Evolutionary conservation across 208 protist genomes (phyloP), one percentile per base, ranked within the genome.

Genomic region (Crithidia mellificae): DNA sequence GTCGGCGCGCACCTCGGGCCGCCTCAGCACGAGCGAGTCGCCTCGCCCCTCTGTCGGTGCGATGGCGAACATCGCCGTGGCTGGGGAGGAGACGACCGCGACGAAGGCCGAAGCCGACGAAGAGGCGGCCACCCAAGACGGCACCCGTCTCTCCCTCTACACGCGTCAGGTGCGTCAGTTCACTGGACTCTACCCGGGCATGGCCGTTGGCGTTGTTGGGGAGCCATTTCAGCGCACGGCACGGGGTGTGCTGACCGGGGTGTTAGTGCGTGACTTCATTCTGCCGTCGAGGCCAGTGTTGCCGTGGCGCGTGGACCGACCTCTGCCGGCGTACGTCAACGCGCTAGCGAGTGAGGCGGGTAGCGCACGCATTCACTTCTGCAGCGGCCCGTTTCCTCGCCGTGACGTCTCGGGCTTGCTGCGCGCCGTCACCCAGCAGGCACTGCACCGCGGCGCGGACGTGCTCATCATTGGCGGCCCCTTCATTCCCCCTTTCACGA

Each of bases 401-500:
- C 81, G 74, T 19, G 86, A 93, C 34, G 70, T 92, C 17, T 27
- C 25, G 2, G 72, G 59, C 0, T 64, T 96, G 47, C 83, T 93
- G 57, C 71, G 63, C 34, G 52, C 73, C 17, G 82, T 93, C 15
- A 82, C 82, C 14, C 43, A 22, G 4, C 79, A 86, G 49, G 87
- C 91, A 4, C 73, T 93, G 54, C 71, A 75, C 59, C 87, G 91
- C 25, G 86, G 81, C 17, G 91, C 91, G 1, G 77, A 92, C 58
- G 39, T 96, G 17, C 74, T 96, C 6, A 85, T 96, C 55, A 87
- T 96, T 62, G 91, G 86, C 24, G 91, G 91, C 8, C 91, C 91
- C 12, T 83, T 96, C 43, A 77, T 94, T 11, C 76, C 47, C 29
- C 78, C 80, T 24, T 86, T 87, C 51, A 74, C 80, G 12, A 77